A percentile compares a stretch with the other conserved stretches of the same genome.
Evolutionary conservation across 805 yeast genomes (phyloP).

Genomic region (Torulaspora gathmanii): DNA sequence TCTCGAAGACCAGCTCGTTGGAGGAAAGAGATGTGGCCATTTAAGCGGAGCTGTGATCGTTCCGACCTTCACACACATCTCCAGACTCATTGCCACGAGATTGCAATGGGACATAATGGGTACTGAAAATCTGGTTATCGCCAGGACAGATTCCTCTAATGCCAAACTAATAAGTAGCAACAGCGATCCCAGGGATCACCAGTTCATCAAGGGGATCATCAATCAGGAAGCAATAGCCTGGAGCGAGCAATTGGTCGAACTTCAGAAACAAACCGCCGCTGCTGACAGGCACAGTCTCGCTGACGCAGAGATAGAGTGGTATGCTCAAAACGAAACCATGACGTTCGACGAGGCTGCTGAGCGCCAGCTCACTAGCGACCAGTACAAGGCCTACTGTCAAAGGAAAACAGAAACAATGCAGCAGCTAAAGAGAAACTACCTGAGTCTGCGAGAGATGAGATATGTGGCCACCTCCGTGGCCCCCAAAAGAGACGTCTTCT

Average conservation of each 20-base stretch:
- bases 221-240: slow-evolving; percentile 37
- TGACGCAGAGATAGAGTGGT: slow-evolving; percentile 46
- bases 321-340: slow-evolving; percentile 37
- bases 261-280: slow-evolving; percentile 43
- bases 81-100: slow-evolving; percentile 52
- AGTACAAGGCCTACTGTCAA: slow-evolving; percentile 29
- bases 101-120: slow-evolving; percentile 65
- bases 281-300: slow-evolving; percentile 35
- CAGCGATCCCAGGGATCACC: slow-evolving; percentile 55
- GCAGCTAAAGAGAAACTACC: slow-evolving; percentile 26
- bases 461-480: slow-evolving; percentile 26
- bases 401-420: slow-evolving; percentile 16
- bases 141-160: slow-evolving; percentile 57
- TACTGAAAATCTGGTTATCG: slow-evolving; percentile 51
- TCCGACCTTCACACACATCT: slow-evolving; percentile 52
- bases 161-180: slow-evolving; percentile 48
- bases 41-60: slow-evolving; percentile 58
- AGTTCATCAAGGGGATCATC: slow-evolving; percentile 47
- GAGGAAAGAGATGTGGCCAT: slow-evolving; percentile 64
- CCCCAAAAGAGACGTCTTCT: slow-evolving; percentile 37
- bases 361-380: slow-evolving; percentile 16
- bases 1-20: slow-evolving; percentile 59
- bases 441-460: slow-evolving; percentile 24
- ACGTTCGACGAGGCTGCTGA: slow-evolving; percentile 51
- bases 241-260: slow-evolving; percentile 42